These are phyloP conservation scores for Neodidymelliopsis sp. DNA, from an alignment of 2,329 filamentous ascomycete genomes.

Conservation along the genomic window DNA sequence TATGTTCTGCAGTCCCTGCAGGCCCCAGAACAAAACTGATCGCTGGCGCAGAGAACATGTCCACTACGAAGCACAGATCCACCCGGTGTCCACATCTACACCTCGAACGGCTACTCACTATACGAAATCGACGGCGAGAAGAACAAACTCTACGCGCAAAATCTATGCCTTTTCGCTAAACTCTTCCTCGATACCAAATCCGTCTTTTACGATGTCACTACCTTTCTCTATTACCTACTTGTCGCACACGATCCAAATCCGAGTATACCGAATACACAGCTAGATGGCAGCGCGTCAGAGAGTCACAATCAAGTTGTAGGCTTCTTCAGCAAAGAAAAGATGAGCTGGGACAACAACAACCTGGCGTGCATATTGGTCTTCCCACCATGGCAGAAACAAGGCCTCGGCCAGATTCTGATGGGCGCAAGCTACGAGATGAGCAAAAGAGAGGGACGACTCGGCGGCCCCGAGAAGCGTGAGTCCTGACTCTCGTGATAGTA, in stretches of 20 bases:
- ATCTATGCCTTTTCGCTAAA: conserved; percentile 94
- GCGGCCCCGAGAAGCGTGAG: conserved; percentile 85
- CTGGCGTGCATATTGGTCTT: conserved; percentile 96
- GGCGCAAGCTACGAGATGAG: conserved; percentile 93
- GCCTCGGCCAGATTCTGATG: conserved; percentile 88
- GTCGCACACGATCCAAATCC: conserved; percentile 69
- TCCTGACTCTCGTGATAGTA: background rate
- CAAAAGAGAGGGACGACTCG: conserved; percentile 79
- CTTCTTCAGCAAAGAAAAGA: conserved; percentile 99
- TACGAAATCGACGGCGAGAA: conserved; percentile 93
- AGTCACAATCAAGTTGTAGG: conserved; percentile 72
- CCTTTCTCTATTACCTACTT: conserved; percentile 93
- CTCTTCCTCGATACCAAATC: conserved; percentile 98
- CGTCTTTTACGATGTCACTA: conserved; percentile 94
- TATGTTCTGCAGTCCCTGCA: background rate
- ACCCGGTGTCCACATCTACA: conserved; percentile 79
- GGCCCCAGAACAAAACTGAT: conserved; percentile 1
- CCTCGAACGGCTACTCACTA: conserved; percentile 80
- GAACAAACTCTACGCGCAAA: conserved; percentile 89
- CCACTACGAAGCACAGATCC: conserved; percentile 52
- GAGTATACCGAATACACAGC: conserved; percentile 44
- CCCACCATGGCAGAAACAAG: conserved; percentile 92
- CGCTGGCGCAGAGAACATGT: conserved; percentile 52
- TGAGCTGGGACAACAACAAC: conserved; percentile 99
- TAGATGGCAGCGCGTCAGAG: conserved; percentile 11